Evolutionary conservation across 768 basidiomycete genomes (phyloP).

Genomic region (Inosperma sp.): DNA sequence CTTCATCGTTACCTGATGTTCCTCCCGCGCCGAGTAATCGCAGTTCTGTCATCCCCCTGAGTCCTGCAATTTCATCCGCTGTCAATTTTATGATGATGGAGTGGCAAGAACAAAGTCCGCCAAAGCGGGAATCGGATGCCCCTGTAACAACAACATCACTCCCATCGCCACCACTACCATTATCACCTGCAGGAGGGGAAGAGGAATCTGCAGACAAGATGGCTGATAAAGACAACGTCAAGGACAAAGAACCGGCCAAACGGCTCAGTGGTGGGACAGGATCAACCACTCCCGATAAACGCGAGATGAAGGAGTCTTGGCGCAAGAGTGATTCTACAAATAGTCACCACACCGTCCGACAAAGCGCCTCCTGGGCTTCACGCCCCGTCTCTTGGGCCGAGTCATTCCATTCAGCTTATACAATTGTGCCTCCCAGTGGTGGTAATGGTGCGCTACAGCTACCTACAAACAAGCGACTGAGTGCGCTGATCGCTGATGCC

Average conservation of each 20-base stretch:
- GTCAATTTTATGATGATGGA: conserved; percentile 49
- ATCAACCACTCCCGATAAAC: conserved; percentile 22
- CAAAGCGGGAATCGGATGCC: conserved; percentile 17
- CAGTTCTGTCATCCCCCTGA: conserved; percentile 50
- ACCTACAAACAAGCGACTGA: conserved; percentile 39
- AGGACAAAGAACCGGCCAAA: conserved; percentile 11
- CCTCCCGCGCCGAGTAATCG: conserved; percentile 33
- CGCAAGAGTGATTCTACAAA: conserved; percentile 82
- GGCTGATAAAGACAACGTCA: conserved; percentile 16
- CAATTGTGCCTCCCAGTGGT: conserved; percentile 58
- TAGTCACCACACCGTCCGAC: conserved; percentile 68
- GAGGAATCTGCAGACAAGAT: neutral
- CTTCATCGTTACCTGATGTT: conserved; percentile 1
- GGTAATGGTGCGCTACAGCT: neutral
- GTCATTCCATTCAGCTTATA: conserved; percentile 68
- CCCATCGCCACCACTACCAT: conserved; percentile 1
- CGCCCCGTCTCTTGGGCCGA: conserved; percentile 78
- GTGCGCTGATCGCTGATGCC: conserved; percentile 55
- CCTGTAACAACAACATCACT: conserved; percentile 10
- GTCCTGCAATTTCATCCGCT: conserved; percentile 54
- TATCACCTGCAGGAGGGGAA: too few relatives aligned
- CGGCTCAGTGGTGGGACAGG: neutral
- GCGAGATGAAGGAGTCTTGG: conserved; percentile 63
- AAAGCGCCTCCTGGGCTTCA: conserved; percentile 45
- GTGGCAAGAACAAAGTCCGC: conserved; percentile 15